A percentile compares a stretch with the other conserved stretches of the same genome.
These are phyloP conservation scores for Schizonepeta tenuifolia DNA, from an alignment of 257 asterid species.

Conservation along the genomic window DNA sequence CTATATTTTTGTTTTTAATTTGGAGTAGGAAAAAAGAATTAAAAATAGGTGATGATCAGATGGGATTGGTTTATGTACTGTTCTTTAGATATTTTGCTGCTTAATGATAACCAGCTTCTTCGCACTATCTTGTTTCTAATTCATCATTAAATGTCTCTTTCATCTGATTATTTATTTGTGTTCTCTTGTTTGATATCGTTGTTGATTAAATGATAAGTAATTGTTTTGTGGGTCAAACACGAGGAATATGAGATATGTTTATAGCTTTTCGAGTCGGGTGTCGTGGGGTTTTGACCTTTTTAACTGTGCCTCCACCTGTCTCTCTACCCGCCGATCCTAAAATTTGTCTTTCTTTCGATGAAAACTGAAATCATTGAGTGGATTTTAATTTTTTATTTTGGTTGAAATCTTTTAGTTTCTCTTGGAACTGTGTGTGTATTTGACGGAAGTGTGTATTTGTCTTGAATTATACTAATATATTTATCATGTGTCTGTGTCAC, in stretches of 20 bases:
- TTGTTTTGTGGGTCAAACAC: background rate
- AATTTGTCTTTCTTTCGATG: background rate
- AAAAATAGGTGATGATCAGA: constrained; percentile 39
- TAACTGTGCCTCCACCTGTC: background rate
- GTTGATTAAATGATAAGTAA: too few relatives aligned
- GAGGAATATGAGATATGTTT: background rate
- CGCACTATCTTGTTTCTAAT: too few relatives aligned
- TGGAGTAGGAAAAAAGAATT: constrained; percentile 39
- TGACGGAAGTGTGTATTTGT: too few relatives aligned
- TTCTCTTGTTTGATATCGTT: background rate
- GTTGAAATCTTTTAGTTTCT: background rate
- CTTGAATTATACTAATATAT: too few relatives aligned
- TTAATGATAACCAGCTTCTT: constrained; percentile 20
- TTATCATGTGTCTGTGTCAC: background rate
- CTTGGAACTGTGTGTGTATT: too few relatives aligned
- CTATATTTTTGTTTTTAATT: background rate
- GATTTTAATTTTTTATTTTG: background rate
- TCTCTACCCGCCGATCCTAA: background rate
- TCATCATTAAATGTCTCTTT: too few relatives aligned
- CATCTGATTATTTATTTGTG: background rate
- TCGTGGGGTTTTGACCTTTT: background rate
- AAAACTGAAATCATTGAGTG: background rate
- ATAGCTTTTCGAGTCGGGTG: background rate
- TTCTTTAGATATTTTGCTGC: constrained; percentile 25
- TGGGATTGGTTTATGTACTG: constrained; percentile 37